phyloP scores from a whole-genome alignment of 768 basidiomycete genomes.

The Lentinula guzmanii region DNA sequence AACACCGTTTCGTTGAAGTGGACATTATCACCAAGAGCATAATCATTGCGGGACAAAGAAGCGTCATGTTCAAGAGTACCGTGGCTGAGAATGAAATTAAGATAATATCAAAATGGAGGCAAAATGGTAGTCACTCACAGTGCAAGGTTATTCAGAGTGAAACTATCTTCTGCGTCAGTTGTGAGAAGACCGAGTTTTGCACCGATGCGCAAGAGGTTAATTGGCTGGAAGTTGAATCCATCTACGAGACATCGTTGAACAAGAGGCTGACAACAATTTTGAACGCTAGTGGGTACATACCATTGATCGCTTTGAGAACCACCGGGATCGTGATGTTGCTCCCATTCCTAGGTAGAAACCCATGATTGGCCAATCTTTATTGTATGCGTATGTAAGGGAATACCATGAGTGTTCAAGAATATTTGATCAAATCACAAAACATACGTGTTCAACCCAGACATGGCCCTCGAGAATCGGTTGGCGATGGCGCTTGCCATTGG shows the following conservation, averaged over 20 bases:
- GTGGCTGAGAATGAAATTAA: not conserved
- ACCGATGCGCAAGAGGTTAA: not conserved
- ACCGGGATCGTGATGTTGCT: conserved; percentile 6
- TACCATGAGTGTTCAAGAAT: too few species aligned
- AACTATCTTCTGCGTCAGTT: conserved; percentile 11
- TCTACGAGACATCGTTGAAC: not conserved
- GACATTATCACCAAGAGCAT: not conserved
- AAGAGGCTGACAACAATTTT: not conserved
- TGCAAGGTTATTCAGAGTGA: conserved; percentile 12
- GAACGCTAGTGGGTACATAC: not conserved
- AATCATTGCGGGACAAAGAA: conserved; percentile 3
- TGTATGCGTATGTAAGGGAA: too few species aligned
- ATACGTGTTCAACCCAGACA: conserved; percentile 9
- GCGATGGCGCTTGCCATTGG: not conserved
- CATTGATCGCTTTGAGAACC: conserved; percentile 2
- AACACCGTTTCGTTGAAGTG: conserved; percentile 4
- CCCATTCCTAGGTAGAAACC: conserved; percentile 8
- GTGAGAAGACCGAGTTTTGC: conserved; percentile 13
- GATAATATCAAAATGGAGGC: too few species aligned
- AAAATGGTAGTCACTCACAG: conserved; percentile 4
- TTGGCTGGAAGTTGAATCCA: not conserved
- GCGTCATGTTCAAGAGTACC: conserved; percentile 6
- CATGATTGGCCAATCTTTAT: conserved; percentile 8
- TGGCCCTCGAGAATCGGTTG: conserved; percentile 2
- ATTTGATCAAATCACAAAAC: not conserved